Conservation (phyloP, 768 basidiomycete genomes). For the Hygrocybe coccinea region DNA sequence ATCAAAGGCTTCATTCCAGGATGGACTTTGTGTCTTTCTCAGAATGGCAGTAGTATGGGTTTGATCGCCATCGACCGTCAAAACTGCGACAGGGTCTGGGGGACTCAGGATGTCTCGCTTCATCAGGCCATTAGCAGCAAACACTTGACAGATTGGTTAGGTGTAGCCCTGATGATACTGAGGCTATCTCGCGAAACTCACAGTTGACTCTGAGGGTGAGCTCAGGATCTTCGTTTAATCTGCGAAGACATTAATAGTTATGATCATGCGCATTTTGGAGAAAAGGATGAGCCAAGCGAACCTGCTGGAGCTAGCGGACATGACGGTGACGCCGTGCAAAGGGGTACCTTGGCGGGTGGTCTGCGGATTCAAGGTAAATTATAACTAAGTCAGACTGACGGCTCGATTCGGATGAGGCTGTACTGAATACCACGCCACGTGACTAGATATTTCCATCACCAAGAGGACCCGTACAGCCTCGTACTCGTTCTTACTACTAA, state of each 20-base stretch:
- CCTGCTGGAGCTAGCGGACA: conserved; percentile 29
- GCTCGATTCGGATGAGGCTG: too few species aligned
- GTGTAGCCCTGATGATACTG: not conserved
- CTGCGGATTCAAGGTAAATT: too few species aligned
- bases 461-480: too few species aligned
- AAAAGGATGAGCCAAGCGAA: conserved; percentile 18
- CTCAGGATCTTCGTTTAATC: conserved; percentile 43
- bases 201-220: conserved; percentile 47
- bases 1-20: conserved; percentile 86
- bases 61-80: conserved; percentile 82
- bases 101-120: conserved; percentile 77
- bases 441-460: too few species aligned
- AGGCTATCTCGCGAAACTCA: conserved; percentile 25
- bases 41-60: conserved; percentile 71
- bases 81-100: conserved; percentile 85
- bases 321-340: too few species aligned
- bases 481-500: too few species aligned
- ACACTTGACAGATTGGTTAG: conserved; percentile 44
- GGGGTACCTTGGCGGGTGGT: conserved; percentile 10
- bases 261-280: too few species aligned
- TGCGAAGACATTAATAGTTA: conserved; percentile 18
- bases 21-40: conserved; percentile 62
- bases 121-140: conserved; percentile 66
- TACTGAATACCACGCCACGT: too few species aligned
- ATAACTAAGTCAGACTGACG: too few species aligned